Evolutionary conservation across 768 basidiomycete species (phyloP).

Genomic region (Agaricus bisporus): DNA sequence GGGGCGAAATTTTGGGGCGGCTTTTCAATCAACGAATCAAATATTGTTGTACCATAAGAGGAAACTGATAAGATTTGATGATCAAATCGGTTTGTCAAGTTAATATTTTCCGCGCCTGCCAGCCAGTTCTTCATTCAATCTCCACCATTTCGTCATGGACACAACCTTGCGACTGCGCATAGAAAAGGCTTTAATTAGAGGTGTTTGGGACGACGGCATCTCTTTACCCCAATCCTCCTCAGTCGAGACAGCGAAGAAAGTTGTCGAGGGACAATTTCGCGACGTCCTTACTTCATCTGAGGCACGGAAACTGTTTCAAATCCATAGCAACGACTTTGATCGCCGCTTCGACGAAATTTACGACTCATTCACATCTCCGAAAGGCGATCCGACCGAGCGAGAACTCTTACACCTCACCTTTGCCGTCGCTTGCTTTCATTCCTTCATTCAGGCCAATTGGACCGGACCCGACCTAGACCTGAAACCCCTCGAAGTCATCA

Average conservation of each 20-base stretch:
- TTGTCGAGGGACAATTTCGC: conserved; percentile 55
- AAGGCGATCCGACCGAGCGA: conserved; percentile 29
- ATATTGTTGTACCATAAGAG: neutral
- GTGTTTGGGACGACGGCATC: conserved; percentile 30
- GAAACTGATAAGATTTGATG: neutral
- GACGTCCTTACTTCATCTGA: conserved; percentile 40
- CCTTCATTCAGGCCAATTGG: conserved; percentile 94
- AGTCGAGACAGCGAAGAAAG: conserved; percentile 42
- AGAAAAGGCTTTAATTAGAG: conserved; percentile 54
- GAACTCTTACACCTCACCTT: conserved; percentile 58
- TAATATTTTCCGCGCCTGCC: neutral
- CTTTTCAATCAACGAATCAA: neutral
- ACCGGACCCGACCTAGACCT: conserved; percentile 85
- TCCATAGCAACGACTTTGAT: conserved; percentile 21
- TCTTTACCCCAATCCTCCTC: conserved; percentile 17
- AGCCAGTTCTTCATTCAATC: neutral
- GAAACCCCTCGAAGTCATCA: conserved; percentile 36
- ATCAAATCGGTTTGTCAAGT: conserved; percentile 1
- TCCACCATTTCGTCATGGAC: conserved; percentile 5
- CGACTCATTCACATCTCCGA: conserved; percentile 15
- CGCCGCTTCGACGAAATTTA: conserved; percentile 33
- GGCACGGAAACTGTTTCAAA: conserved; percentile 34
- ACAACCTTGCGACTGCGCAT: conserved; percentile 23
- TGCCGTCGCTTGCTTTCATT: conserved; percentile 77
- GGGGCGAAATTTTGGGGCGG: neutral